Conservation (phyloP, 1,284 basidiomycete species). For the Malassezia slooffiae region DNA sequence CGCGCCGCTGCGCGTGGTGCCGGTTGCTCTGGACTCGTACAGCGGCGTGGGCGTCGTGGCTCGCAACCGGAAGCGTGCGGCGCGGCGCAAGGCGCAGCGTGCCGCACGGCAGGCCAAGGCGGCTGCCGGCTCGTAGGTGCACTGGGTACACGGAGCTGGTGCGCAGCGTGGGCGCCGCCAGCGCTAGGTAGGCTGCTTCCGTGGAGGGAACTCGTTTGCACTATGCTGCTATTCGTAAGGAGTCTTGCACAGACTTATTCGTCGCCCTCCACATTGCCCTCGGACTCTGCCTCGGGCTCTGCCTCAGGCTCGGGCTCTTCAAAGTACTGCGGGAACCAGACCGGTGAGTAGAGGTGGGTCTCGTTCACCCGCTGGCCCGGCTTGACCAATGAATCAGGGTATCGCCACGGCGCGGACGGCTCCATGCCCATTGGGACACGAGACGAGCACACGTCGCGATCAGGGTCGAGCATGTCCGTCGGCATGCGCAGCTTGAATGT, state of each 20-base stretch:
- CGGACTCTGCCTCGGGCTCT: no score
- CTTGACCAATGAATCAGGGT: conserved; percentile 1
- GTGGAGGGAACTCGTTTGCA: no score
- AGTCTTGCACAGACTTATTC: no score
- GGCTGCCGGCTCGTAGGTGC: no score
- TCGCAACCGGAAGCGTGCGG: conserved; percentile 14
- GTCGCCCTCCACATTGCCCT: no score
- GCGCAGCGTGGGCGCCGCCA: no score
- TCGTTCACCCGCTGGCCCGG: background rate
- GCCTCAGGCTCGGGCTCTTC: no score
- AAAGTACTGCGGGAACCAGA: conserved; percentile 4
- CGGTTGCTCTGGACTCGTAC: conserved; percentile 10
- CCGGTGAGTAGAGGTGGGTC: conserved; percentile 5
- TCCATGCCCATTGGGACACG: background rate
- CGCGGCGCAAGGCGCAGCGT: conserved; percentile 8
- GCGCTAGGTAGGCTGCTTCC: no score
- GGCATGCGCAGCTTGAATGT: conserved; percentile 38
- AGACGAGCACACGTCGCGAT: conserved; percentile 19
- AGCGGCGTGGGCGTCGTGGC: conserved; percentile 6
- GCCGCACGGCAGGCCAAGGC: no score
- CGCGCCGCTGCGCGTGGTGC: conserved; percentile 8
- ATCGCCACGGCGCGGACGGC: conserved; percentile 2
- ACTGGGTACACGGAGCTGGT: no score
- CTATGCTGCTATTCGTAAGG: no score
- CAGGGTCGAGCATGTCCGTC: conserved; percentile 20